Conservation (phyloP, 2,329 filamentous ascomycete genomes). For the Calonectria pteridis region DNA sequence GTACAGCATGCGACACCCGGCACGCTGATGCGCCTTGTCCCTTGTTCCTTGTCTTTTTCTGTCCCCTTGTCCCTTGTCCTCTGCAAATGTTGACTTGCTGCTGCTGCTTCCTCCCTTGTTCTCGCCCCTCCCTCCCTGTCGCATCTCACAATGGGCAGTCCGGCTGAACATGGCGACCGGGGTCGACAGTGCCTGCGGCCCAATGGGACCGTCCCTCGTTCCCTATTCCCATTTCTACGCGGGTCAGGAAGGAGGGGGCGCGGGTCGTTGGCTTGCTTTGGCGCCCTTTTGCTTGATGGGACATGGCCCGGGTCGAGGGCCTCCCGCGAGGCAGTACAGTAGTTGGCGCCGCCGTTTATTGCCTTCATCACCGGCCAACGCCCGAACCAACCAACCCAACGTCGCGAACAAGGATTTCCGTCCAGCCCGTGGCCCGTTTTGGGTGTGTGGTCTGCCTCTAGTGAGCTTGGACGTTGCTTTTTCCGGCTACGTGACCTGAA, state of each 20-base stretch:
- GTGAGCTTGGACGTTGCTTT: slow-evolving; percentile 19
- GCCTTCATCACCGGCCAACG: slow-evolving; percentile 15
- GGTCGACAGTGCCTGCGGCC: not conserved
- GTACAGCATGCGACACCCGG: not conserved
- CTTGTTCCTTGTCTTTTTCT: slow-evolving; percentile 5
- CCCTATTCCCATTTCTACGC: not conserved
- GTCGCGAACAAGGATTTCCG: slow-evolving; percentile 15
- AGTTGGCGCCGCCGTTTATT: slow-evolving; percentile 27
- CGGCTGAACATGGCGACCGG: not conserved
- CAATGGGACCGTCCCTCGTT: slow-evolving; percentile 6
- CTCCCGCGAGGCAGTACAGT: slow-evolving; percentile 17
- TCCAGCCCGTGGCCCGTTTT: slow-evolving; percentile 14
- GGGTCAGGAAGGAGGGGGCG: not conserved
- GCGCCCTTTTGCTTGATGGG: slow-evolving; percentile 5
- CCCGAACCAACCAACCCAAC: slow-evolving; percentile 18
- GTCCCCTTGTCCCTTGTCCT: not conserved
- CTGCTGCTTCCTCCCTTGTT: not conserved
- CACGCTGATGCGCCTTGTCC: not conserved
- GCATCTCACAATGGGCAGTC: not conserved
- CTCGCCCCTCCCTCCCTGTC: not conserved
- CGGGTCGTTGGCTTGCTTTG: slow-evolving; percentile 3
- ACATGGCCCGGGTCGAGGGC: slow-evolving; percentile 15
- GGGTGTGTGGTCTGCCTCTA: slow-evolving; percentile 9
- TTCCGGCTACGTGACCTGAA: slow-evolving; percentile 26
- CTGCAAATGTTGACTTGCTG: not conserved